These are phyloP conservation scores for Alternaria infectoria DNA, from an alignment of 2,329 filamentous ascomycete genomes.

Conservation along the genomic window DNA sequence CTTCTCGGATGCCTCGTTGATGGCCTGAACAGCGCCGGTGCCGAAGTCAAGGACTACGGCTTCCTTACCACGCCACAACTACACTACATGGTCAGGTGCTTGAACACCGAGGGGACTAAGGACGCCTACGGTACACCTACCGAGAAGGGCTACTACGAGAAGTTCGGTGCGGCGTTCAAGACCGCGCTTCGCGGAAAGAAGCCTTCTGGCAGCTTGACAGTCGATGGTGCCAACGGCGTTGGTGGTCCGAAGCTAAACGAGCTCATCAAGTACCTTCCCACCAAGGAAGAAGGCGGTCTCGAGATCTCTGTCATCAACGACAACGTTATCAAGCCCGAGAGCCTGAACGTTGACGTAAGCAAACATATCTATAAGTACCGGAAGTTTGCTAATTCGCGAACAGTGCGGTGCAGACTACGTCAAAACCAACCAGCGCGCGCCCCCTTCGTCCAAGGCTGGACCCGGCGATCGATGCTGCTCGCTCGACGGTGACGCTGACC, in stretches of 20 bases:
- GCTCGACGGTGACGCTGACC: conserved; percentile 93
- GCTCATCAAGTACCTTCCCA: conserved; percentile 80
- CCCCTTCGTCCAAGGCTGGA: conserved; percentile 78
- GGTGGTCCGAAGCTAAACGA: conserved; percentile 89
- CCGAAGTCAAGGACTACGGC: conserved; percentile 83
- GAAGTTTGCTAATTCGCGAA: conserved; percentile 11
- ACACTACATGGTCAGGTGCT: conserved; percentile 92
- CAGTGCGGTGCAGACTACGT: conserved; percentile 95
- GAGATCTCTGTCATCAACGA: conserved; percentile 91
- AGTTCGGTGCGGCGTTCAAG: conserved; percentile 84
- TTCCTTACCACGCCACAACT: conserved; percentile 96
- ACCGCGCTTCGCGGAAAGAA: conserved; percentile 77
- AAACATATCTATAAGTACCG: neutral
- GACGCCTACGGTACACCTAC: conserved; percentile 88
- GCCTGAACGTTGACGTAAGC: conserved; percentile 83
- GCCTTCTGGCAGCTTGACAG: conserved; percentile 73
- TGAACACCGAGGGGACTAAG: conserved; percentile 88
- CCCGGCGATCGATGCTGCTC: conserved; percentile 84
- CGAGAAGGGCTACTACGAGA: conserved; percentile 93
- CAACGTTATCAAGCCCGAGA: conserved; percentile 86
- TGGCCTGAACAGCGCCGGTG: conserved; percentile 76
- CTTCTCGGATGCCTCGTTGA: conserved; percentile 80
- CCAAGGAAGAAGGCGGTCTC: conserved; percentile 66
- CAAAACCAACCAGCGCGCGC: conserved; percentile 94
- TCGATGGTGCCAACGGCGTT: conserved; percentile 97